phyloP scores from a whole-genome alignment of 352 stramenopile genomes.

The Thalassiosira exigua region DNA sequence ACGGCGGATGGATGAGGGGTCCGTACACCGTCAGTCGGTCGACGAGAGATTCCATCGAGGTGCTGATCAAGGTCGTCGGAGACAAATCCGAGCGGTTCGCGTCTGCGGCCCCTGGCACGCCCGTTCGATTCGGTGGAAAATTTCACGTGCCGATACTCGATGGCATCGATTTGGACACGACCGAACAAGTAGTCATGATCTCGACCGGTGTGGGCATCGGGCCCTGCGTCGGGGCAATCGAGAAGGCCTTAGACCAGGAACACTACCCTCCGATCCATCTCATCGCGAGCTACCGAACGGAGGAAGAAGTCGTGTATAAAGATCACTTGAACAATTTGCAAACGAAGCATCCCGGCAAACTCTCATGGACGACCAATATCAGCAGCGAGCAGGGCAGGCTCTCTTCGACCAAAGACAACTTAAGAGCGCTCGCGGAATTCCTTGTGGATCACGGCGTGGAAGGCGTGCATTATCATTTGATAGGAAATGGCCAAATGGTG shows the following conservation, averaged over 20 bases:
- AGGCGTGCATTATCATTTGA: slow-evolving; percentile 64
- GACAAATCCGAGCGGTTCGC: slow-evolving; percentile 48
- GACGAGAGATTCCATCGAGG: slow-evolving; percentile 30
- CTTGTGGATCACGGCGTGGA: slow-evolving; percentile 3
- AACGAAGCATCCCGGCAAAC: slow-evolving; percentile 18
- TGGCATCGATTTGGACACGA: slow-evolving; percentile 45
- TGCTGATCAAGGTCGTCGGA: slow-evolving; percentile 55
- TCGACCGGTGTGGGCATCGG: slow-evolving; percentile 62
- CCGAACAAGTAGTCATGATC: slow-evolving; percentile 44
- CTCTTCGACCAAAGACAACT: slow-evolving; percentile 28
- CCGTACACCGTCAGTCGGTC: slow-evolving; percentile 57
- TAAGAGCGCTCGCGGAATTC: slow-evolving; percentile 18
- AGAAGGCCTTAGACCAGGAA: slow-evolving; percentile 10
- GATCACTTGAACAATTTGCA: slow-evolving; percentile 39
- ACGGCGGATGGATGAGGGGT: slow-evolving; percentile 59
- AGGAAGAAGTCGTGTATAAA: slow-evolving; percentile 42
- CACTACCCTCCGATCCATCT: slow-evolving; percentile 43
- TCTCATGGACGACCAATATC: slow-evolving; percentile 43
- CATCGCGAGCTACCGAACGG: slow-evolving; percentile 41
- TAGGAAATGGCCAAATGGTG: slow-evolving; percentile 65
- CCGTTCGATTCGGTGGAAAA: slow-evolving; percentile 52
- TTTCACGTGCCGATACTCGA: slow-evolving; percentile 65
- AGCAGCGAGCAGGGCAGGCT: slow-evolving; percentile 32
- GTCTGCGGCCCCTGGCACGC: slow-evolving; percentile 23
- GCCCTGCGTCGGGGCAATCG: slow-evolving; percentile 52